Evolutionary conservation across 768 basidiomycete genomes (phyloP).

Genomic region (Exidia glandulosa): DNA sequence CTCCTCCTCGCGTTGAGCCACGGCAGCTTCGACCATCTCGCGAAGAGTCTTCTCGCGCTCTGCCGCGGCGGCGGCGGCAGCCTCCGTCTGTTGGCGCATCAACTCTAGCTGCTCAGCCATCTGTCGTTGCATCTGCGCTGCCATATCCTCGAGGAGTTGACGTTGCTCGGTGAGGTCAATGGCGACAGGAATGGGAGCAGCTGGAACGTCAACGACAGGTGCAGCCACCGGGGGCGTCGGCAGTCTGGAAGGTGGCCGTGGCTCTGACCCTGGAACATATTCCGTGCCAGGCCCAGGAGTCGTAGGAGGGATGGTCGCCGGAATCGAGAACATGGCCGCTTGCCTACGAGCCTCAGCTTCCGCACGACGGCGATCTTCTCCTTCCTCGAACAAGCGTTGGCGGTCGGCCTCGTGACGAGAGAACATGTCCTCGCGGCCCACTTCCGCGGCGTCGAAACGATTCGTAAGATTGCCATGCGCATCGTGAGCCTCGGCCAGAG

Average conservation of each 20-base stretch:
- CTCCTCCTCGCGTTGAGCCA: constrained; percentile 28
- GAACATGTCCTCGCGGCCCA: constrained; percentile 53
- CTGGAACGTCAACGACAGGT: background rate
- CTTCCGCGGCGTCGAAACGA: constrained; percentile 40
- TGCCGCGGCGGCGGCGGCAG: constrained; percentile 18
- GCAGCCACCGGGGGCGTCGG: background rate
- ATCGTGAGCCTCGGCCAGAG: constrained; percentile 33
- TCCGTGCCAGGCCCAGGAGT: constrained; percentile 6
- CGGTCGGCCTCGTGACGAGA: constrained; percentile 54
- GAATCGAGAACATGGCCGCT: constrained; percentile 26
- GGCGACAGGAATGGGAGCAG: background rate
- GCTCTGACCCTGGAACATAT: constrained; percentile 4
- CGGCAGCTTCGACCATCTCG: constrained; percentile 6
- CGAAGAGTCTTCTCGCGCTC: constrained; percentile 5
- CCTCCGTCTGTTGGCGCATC: constrained; percentile 52
- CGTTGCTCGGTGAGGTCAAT: background rate
- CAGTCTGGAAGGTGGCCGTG: background rate
- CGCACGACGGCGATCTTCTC: constrained; percentile 44
- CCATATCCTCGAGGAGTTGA: background rate
- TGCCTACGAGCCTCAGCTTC: constrained; percentile 44
- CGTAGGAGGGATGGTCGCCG: constrained; percentile 12
- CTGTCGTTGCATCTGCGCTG: background rate
- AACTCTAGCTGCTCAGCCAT: constrained; percentile 27
- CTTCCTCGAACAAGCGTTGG: constrained; percentile 46
- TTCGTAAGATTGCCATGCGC: constrained; percentile 13